A percentile compares a stretch with the other conserved stretches of the same genome.
Evolutionary conservation across 768 basidiomycete species (phyloP).

Genomic region (Lactifluus pinguis): DNA sequence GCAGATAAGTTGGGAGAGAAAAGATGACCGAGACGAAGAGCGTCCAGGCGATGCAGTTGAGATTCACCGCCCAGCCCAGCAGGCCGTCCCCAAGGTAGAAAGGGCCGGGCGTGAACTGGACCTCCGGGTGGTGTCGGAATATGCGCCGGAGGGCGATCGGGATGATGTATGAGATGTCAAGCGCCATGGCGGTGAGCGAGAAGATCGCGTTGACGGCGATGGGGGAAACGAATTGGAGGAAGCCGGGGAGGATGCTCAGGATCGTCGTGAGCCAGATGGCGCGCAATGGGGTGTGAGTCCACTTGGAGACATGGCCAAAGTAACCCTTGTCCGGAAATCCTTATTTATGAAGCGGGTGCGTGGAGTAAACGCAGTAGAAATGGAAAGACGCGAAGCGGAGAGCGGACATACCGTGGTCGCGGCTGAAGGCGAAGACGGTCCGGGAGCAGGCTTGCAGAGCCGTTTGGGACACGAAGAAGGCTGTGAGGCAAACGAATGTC

Average conservation of each 20-base stretch:
- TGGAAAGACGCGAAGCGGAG: neutral
- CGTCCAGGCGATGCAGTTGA: conserved; percentile 61
- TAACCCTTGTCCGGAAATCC: conserved; percentile 71
- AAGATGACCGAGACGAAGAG: conserved; percentile 63
- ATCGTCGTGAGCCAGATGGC: conserved; percentile 68
- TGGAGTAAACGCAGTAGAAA: neutral
- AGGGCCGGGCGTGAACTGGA: conserved; percentile 77
- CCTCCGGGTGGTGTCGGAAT: conserved; percentile 67
- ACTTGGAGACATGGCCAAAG: conserved; percentile 57
- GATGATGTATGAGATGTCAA: conserved; percentile 74
- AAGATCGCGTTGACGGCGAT: conserved; percentile 76
- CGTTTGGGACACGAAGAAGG: conserved; percentile 78
- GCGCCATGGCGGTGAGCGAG: conserved; percentile 68
- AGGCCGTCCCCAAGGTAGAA: conserved; percentile 74
- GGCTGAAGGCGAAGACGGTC: conserved; percentile 77
- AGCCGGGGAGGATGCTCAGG: conserved; percentile 57
- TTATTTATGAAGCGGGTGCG: conserved; percentile 19
- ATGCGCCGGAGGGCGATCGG: conserved; percentile 68
- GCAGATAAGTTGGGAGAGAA: conserved; percentile 57
- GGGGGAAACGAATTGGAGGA: conserved; percentile 69
- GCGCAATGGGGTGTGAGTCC: conserved; percentile 66
- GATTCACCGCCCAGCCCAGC: conserved; percentile 53
- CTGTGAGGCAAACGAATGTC: conserved; percentile 74
- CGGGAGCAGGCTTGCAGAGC: conserved; percentile 78
- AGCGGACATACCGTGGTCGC: conserved; percentile 49